Evolutionary conservation across 768 basidiomycete genomes (phyloP), one percentile per base, ranked within the genome.

Genomic region (Mycena pura): DNA sequence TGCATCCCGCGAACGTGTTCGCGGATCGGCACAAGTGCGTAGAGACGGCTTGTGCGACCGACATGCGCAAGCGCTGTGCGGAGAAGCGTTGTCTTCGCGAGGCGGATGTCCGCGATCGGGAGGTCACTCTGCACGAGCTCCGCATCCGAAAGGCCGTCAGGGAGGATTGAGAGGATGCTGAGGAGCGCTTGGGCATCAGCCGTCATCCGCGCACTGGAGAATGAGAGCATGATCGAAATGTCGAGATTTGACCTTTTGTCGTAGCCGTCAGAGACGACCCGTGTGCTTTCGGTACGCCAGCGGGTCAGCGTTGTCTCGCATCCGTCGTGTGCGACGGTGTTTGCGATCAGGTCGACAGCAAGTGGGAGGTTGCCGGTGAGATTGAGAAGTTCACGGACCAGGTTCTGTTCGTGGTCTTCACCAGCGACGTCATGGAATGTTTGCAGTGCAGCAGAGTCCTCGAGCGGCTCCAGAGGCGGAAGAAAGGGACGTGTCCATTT

Each of bases 401-500:
- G 38, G 10, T 36, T 19, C 13, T 48, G 25, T 2, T 60, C 43
- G n/a, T 38, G 13, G 6, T 19, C 11, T 2, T 27, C 36, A n/a
- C 47, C 59, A 9, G 51, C 51, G 14, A 54, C 49, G 21, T 61
- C 59, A 27, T 24, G 14, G 45, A 61, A 61, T 1, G 44, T 53
- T 25, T 54, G 21, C 36, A 53, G 59, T 6, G 59, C 59, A 5
- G 51, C 59, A 1, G 11, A 10, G 24, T 61, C 52, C 5, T 51
- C 28, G 8, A 61, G 13, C 19, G 59, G 51, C 7, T 13, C 19
- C 3, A 61, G 38, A 3, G 59, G 59, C 2, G 44, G 43, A n/a
- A 53, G 59, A 19, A 54, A 61, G 1, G 59, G 59, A 15, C 50
- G 59, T 1, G 51, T 53, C 59, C 59, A 61, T 48, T 61, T 31